Evolutionary conservation across 768 basidiomycete species (phyloP).

Genomic region (Suillus subaureus): DNA sequence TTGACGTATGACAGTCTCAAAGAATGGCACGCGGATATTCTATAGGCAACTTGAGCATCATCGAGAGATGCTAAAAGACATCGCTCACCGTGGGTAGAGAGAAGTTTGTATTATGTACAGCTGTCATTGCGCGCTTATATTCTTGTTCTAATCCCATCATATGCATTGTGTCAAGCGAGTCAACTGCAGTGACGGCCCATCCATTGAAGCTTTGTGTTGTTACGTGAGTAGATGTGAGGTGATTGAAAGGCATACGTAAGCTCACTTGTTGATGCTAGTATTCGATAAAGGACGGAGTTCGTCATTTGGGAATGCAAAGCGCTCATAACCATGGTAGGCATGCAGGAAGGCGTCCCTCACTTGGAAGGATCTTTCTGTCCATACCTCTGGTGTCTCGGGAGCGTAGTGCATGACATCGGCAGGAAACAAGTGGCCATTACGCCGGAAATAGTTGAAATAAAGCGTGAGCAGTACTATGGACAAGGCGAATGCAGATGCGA

Average conservation of each 20-base stretch:
- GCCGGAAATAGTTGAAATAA: conserved; percentile 13
- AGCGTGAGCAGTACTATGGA: conserved; percentile 23
- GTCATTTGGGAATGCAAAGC: conserved; percentile 62
- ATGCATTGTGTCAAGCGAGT: conserved; percentile 85
- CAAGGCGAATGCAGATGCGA: conserved; percentile 19
- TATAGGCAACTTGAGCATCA: conserved; percentile 12
- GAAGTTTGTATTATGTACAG: conserved; percentile 54
- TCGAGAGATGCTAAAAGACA: not conserved
- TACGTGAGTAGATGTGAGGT: conserved; percentile 5
- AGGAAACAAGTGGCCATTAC: not conserved
- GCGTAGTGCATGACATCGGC: conserved; percentile 25
- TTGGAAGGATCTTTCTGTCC: conserved; percentile 54
- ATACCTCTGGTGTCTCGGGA: conserved; percentile 37
- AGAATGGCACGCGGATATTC: conserved; percentile 54
- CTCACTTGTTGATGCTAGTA: conserved; percentile 52
- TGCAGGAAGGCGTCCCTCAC: conserved; percentile 67
- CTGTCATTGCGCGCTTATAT: conserved; percentile 62
- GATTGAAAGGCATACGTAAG: not conserved
- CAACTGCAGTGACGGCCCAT: conserved; percentile 78
- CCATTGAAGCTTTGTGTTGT: conserved; percentile 65
- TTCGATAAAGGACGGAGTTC: conserved; percentile 61
- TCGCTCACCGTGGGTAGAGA: conserved; percentile 43
- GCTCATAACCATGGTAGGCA: conserved; percentile 68
- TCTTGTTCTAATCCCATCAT: conserved; percentile 78
- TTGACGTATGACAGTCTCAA: conserved; percentile 89